phyloP scores from a whole-genome alignment of 495 filamentous ascomycete species.

The Emericellopsis terricola region DNA sequence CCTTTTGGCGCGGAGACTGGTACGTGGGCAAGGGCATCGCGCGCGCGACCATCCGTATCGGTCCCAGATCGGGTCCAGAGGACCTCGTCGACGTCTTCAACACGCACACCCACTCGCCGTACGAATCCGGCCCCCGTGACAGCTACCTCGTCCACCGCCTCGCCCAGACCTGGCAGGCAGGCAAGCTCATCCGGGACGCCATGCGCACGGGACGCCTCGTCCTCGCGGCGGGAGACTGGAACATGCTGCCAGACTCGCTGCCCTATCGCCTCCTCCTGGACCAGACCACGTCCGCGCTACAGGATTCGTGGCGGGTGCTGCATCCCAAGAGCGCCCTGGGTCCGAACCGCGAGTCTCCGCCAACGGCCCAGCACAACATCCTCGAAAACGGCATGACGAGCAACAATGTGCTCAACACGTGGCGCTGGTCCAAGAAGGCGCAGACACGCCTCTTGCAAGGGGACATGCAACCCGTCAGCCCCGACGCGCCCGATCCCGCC shows the following conservation, averaged over 20 bases:
- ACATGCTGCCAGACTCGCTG: slow-evolving; percentile 77
- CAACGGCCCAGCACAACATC: slow-evolving; percentile 61
- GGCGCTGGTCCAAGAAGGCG: slow-evolving; percentile 62
- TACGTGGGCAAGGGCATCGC: slow-evolving; percentile 91
- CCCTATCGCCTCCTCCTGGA: slow-evolving; percentile 76
- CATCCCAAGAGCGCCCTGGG: slow-evolving; percentile 69
- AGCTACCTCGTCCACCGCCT: slow-evolving; percentile 80
- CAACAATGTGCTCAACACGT: slow-evolving; percentile 74
- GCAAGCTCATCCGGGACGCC: slow-evolving; percentile 75
- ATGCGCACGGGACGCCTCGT: slow-evolving; percentile 71
- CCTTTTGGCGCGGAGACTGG: slow-evolving; percentile 90
- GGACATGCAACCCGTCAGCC: slow-evolving; percentile 29
- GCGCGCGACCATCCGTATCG: slow-evolving; percentile 60
- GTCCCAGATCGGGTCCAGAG: slow-evolving; percentile 36
- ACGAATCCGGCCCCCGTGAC: slow-evolving; percentile 60
- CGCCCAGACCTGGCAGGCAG: slow-evolving; percentile 94
- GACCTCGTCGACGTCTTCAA: slow-evolving; percentile 86
- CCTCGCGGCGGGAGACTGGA: slow-evolving; percentile 81
- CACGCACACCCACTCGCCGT: slow-evolving; percentile 79
- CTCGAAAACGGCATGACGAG: slow-evolving; percentile 71
- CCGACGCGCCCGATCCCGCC: slow-evolving; percentile 42
- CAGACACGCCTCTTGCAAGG: slow-evolving; percentile 36
- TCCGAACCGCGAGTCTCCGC: slow-evolving; percentile 41
- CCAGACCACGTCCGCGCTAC: slow-evolving; percentile 58
- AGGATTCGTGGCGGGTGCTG: slow-evolving; percentile 68